Conservation (phyloP, 208 protist species). For the Pavlovales sp. region DNA sequence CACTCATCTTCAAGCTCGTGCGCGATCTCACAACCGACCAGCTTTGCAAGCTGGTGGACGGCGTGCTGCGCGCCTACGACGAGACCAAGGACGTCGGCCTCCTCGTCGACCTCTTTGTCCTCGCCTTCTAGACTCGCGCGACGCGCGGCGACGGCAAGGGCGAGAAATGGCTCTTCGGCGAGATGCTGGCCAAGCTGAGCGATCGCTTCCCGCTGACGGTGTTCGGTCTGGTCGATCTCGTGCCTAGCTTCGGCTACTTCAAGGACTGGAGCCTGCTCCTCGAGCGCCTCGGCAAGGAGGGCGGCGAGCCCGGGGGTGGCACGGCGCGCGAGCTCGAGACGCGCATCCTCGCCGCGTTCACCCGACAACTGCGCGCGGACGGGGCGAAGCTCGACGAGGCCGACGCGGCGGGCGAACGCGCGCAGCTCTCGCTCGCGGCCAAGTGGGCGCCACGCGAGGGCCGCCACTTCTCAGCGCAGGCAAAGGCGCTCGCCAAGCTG, state of each 20-base stretch:
- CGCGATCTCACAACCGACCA: not conserved
- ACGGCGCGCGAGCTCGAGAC: too few species aligned
- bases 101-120: slow-evolving; percentile 6
- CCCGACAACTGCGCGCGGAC: not conserved
- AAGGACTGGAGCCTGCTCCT: not conserved
- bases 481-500: not conserved
- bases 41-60: not conserved
- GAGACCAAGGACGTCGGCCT: not conserved
- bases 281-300: not conserved
- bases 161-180: slow-evolving; percentile 5
- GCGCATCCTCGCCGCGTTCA: not conserved
- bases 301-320: too few species aligned
- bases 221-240: not conserved
- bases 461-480: not conserved
- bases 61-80: not conserved
- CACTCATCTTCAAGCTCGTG: slow-evolving; percentile 20
- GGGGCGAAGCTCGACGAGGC: not conserved
- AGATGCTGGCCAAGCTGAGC: not conserved
- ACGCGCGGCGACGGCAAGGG: slow-evolving; percentile 26
- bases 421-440: not conserved
- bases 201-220: not conserved
- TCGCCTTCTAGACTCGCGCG: slow-evolving; percentile 27
- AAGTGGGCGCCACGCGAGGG: slow-evolving; percentile 13
- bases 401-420: not conserved
- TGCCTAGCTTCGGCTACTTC: slow-evolving; percentile 5